A percentile compares a stretch with the other conserved stretches of the same genome.
phyloP scores from a whole-genome alignment of 768 basidiomycete genomes.

The Pholiota microspora region DNA sequence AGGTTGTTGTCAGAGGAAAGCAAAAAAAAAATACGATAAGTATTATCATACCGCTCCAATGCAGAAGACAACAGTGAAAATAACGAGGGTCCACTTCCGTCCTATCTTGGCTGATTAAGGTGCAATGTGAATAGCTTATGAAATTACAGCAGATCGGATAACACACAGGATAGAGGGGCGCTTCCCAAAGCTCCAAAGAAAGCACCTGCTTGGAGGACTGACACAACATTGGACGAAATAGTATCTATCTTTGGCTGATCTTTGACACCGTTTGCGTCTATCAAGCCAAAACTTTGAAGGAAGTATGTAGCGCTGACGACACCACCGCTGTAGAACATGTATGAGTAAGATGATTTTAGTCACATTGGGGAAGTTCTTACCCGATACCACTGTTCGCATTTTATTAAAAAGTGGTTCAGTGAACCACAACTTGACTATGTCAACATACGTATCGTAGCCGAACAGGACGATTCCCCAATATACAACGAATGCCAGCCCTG shows the following conservation, averaged over 20 bases:
- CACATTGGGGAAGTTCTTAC: too few species aligned
- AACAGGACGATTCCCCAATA: constrained; percentile 84
- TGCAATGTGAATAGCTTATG: background rate
- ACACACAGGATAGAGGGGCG: constrained; percentile 65
- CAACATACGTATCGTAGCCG: constrained; percentile 60
- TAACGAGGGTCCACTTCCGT: constrained; percentile 59
- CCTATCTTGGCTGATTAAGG: constrained; percentile 55
- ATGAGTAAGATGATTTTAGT: too few species aligned
- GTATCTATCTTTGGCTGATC: constrained; percentile 39
- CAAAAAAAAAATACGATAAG: background rate
- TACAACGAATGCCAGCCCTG: constrained; percentile 70
- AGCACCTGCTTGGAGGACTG: constrained; percentile 83
- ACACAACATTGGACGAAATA: constrained; percentile 82
- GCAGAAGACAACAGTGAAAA: constrained; percentile 60
- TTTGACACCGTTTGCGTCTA: constrained; percentile 38
- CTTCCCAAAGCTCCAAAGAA: constrained; percentile 84
- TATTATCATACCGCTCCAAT: constrained; percentile 61
- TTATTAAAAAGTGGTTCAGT: background rate
- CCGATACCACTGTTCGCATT: constrained; percentile 22
- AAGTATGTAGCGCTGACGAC: constrained; percentile 67
- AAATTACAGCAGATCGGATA: background rate
- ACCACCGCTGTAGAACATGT: constrained; percentile 51
- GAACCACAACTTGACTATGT: background rate
- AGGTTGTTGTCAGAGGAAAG: background rate
- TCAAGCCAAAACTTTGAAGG: constrained; percentile 57